Base-by-base conservation (phyloP, 2,329 filamentous ascomycete species). In the Thelonectria blattea region DNA sequence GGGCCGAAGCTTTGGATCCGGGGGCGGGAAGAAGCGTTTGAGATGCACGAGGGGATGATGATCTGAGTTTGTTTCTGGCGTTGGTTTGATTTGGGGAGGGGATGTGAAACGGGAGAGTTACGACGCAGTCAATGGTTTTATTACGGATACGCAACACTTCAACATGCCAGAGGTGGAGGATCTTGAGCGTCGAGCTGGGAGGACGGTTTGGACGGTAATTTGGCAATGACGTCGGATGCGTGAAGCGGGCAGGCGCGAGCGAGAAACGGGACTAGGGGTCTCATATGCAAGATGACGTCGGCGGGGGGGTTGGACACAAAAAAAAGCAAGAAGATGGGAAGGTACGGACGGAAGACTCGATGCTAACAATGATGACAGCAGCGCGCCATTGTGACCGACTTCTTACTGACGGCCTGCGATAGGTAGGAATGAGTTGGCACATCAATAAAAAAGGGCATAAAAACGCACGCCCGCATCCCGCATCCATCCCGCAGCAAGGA, bases 221-320 rank as follows among this genome's bases (percentile, higher is more conserved):
- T 5, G 6, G 4, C 34, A 37, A 37, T 37, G 34, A 37, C 34
- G 34, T 37, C 17, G 55, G n/a, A 48, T 32, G 32, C 27, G 30
- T 17, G 48, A 34, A 17, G 37, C 27, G 10, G 37, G 22, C 34
- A 50, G 17, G 49, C 15, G 20, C 8, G 49, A 20, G 22, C 18
- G 18, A 42, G 43, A 49, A 47, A 27, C 30, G 49, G 47, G 52
- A 24, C 14, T 39, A 42, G 24, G 34, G 41, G 52, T 45, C 30
- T 45, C 8, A 7, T 20, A 49, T 61, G 58, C 58, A 61, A 32
- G 32, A 56, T 61, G 58, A 61, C 58, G 58, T 61, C 53, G 53
- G 58, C 49, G 58, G 58, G 58, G 58, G 55, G 18, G 22, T 3
- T 24, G 22, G 22, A 24, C 22, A 24, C 22, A 24, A 24, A 24